Evolutionary conservation across 139 green algal genomes (phyloP).

Genomic region (Gonium pectorale): DNA sequence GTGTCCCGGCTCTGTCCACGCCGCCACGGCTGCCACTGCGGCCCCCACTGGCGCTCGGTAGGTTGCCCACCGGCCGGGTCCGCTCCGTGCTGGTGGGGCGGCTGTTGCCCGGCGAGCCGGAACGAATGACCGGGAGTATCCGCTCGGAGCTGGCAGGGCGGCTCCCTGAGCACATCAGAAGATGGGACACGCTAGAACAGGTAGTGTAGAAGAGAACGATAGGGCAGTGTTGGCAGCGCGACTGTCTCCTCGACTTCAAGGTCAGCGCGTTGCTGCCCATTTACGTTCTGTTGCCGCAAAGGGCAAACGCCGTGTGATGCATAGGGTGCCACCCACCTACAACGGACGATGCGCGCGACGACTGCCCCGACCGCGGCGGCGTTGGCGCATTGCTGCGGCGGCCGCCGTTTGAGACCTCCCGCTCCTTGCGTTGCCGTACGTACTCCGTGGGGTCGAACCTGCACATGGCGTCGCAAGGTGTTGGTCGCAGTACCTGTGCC

Average conservation of each 20-base stretch:
- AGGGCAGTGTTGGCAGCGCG: too few species aligned
- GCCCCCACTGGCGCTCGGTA: not conserved
- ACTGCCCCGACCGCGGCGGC: constrained; percentile 34
- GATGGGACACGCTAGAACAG: too few species aligned
- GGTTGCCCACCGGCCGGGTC: constrained; percentile 13
- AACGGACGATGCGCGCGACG: constrained; percentile 33
- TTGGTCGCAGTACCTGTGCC: too few species aligned
- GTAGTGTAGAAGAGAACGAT: too few species aligned
- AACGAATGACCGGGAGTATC: not conserved
- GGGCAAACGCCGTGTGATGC: too few species aligned
- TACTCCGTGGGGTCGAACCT: constrained; percentile 89
- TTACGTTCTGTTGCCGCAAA: too few species aligned
- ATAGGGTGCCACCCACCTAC: too few species aligned
- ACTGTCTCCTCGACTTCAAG: too few species aligned
- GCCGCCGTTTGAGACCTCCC: not conserved
- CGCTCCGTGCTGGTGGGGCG: constrained; percentile 61
- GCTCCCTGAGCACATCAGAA: too few species aligned
- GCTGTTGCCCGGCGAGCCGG: constrained; percentile 54
- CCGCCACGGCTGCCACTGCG: not conserved
- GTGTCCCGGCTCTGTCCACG: not conserved
- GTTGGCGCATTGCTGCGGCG: constrained; percentile 38
- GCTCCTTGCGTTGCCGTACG: constrained; percentile 58
- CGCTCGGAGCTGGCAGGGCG: constrained; percentile 51
- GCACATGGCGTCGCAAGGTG: too few species aligned
- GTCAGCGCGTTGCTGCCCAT: too few species aligned